Evolutionary conservation across 1,139 yeast species (phyloP).

Genomic region (Debaryomyces coudertii): DNA sequence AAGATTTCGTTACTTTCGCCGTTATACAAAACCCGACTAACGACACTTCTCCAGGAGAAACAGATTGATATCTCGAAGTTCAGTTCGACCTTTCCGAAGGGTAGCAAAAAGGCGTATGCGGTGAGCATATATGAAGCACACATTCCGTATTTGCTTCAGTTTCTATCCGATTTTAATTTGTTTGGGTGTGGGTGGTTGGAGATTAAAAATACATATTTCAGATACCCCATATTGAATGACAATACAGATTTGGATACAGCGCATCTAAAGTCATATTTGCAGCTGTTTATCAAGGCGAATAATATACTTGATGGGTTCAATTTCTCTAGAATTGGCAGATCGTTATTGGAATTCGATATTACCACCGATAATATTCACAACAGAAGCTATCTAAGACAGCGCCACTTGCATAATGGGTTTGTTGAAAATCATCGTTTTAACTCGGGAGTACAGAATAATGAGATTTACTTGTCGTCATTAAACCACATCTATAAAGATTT

Average conservation of each 20-base stretch:
- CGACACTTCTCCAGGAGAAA: constrained; percentile 61
- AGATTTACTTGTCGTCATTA: constrained; percentile 58
- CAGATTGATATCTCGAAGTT: constrained; percentile 24
- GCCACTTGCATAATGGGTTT: constrained; percentile 56
- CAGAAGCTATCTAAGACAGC: constrained; percentile 44
- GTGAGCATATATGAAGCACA: constrained; percentile 66
- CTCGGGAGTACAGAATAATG: constrained; percentile 14
- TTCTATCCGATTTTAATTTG: constrained; percentile 78
- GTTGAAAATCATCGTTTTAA: constrained; percentile 27
- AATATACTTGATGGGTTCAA: constrained; percentile 29
- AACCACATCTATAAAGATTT: constrained; percentile 66
- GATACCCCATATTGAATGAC: constrained; percentile 37
- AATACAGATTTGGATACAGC: background rate
- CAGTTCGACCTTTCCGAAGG: constrained; percentile 4
- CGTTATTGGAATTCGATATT: constrained; percentile 71
- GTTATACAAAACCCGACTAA: constrained; percentile 56
- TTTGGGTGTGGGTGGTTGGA: constrained; percentile 83
- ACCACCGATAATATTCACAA: constrained; percentile 61
- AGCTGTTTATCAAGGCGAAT: constrained; percentile 20
- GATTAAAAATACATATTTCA: constrained; percentile 34
- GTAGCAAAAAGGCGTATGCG: background rate
- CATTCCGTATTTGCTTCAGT: constrained; percentile 75
- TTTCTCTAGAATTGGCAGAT: constrained; percentile 58
- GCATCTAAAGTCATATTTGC: constrained; percentile 22
- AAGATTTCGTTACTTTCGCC: constrained; percentile 75